Evolutionary conservation across 1,284 basidiomycete species (phyloP).

Genomic region (Coniferiporia weirii): DNA sequence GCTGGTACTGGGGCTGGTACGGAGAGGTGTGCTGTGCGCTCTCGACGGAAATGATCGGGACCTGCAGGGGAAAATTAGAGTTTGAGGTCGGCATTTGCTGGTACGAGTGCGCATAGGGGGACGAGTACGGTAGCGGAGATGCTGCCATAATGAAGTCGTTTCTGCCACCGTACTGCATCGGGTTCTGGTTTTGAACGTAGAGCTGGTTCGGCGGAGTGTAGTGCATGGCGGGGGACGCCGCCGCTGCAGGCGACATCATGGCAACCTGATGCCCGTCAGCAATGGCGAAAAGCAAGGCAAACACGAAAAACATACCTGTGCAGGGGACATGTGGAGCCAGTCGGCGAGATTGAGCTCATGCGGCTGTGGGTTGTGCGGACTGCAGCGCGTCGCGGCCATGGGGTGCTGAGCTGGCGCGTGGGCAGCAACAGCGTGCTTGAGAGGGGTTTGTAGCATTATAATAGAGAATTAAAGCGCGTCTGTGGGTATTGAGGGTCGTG

Average conservation of each 20-base stretch:
- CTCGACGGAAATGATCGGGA: background rate
- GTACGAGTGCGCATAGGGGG: conserved; percentile 7
- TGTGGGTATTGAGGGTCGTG: background rate
- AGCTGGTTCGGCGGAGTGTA: conserved; percentile 1
- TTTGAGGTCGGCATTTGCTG: too few relatives aligned
- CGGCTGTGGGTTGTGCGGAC: background rate
- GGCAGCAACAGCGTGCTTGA: conserved; percentile 7
- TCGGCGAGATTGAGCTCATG: conserved; percentile 13
- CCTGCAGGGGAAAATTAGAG: background rate
- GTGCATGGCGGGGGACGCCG: background rate
- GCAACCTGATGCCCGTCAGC: conserved; percentile 6
- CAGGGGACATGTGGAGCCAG: conserved; percentile 16
- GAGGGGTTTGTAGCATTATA: conserved; percentile 11
- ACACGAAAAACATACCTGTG: conserved; percentile 8
- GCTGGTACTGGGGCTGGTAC: background rate
- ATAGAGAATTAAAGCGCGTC: background rate
- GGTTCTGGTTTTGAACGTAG: background rate
- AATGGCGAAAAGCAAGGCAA: background rate
- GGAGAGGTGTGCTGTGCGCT: background rate
- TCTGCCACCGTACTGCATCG: background rate
- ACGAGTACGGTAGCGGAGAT: conserved; percentile 6
- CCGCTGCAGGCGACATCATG: conserved; percentile 13
- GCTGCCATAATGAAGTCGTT: conserved; percentile 8
- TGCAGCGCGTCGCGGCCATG: background rate
- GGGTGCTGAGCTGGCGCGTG: conserved; percentile 12